A percentile compares a stretch with the other conserved stretches of the same genome.
Conservation (phyloP, 1,139 yeast genomes). For the Keqinozyma sinolaborantium region DNA sequence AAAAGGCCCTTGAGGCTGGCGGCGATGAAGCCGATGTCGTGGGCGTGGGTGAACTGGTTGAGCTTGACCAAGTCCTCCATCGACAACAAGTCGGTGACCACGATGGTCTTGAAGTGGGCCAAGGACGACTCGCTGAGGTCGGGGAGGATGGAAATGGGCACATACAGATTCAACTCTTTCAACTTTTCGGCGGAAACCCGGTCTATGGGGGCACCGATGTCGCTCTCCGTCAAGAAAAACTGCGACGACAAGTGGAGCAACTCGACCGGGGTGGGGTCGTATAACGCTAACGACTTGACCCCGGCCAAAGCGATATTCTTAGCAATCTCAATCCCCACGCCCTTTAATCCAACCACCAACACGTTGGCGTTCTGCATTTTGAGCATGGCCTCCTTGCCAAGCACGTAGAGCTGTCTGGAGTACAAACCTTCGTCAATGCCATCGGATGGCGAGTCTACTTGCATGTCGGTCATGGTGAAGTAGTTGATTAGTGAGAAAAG, state of each 20-base stretch:
- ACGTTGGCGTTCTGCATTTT: slow-evolving; percentile 94
- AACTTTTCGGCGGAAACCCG: slow-evolving; percentile 60
- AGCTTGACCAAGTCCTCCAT: slow-evolving; percentile 74
- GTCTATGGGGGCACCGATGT: slow-evolving; percentile 80
- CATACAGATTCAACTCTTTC: slow-evolving; percentile 84
- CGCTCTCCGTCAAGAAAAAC: slow-evolving; percentile 70
- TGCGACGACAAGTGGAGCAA: slow-evolving; percentile 82
- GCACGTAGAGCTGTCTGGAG: slow-evolving; percentile 91
- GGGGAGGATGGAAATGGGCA: slow-evolving; percentile 71
- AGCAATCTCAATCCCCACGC: slow-evolving; percentile 93
- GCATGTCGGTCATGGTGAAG: slow-evolving; percentile 33
- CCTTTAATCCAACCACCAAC: slow-evolving; percentile 80
- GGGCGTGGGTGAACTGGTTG: slow-evolving; percentile 70
- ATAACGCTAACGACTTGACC: slow-evolving; percentile 85
- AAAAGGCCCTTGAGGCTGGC: slow-evolving; percentile 86
- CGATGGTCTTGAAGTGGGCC: slow-evolving; percentile 70
- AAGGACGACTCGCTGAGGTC: slow-evolving; percentile 50
- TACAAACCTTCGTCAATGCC: slow-evolving; percentile 87
- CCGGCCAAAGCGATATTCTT: slow-evolving; percentile 97
- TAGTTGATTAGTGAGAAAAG: not conserved
- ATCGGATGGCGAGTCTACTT: slow-evolving; percentile 50
- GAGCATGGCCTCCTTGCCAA: slow-evolving; percentile 96
- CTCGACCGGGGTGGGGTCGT: slow-evolving; percentile 72
- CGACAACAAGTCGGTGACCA: slow-evolving; percentile 66
- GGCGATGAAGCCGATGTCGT: slow-evolving; percentile 73